Conservation (phyloP, 257 asterid species). For the Nicotiana obtusifolia region DNA sequence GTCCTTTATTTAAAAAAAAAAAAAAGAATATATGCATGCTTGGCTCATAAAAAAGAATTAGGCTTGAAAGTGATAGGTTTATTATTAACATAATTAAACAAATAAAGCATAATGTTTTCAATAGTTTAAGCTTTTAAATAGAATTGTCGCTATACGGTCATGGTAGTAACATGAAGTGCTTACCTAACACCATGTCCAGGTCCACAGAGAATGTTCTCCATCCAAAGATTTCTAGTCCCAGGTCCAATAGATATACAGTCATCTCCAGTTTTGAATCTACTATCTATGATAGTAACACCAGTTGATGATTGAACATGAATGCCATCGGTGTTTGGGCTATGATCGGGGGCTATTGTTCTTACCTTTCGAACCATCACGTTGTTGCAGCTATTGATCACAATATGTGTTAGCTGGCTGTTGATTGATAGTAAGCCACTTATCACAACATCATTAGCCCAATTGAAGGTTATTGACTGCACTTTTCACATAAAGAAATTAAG, state of each 20-base stretch:
- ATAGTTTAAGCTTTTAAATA: background rate
- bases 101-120: background rate
- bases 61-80: background rate
- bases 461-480: slow-evolving; percentile 58
- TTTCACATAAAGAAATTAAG: background rate
- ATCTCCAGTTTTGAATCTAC: slow-evolving; percentile 45
- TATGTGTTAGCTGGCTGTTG: slow-evolving; percentile 55
- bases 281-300: slow-evolving; percentile 34
- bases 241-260: slow-evolving; percentile 72
- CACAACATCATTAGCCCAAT: slow-evolving; percentile 44
- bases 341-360: slow-evolving; percentile 43
- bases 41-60: background rate
- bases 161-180: background rate
- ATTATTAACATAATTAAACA: no score
- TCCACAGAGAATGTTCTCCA: slow-evolving; percentile 56
- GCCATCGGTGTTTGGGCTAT: slow-evolving; percentile 66
- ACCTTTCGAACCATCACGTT: slow-evolving; percentile 45
- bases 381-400: slow-evolving; percentile 58
- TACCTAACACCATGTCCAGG: slow-evolving; percentile 77
- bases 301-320: slow-evolving; percentile 55
- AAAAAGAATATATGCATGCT: background rate
- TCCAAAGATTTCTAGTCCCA: slow-evolving; percentile 53
- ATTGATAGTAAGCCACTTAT: slow-evolving; percentile 49
- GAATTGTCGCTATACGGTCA: background rate
- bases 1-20: background rate